phyloP scores from a whole-genome alignment of 78 protist species.

The Cavenderia fasciculata region DNA sequence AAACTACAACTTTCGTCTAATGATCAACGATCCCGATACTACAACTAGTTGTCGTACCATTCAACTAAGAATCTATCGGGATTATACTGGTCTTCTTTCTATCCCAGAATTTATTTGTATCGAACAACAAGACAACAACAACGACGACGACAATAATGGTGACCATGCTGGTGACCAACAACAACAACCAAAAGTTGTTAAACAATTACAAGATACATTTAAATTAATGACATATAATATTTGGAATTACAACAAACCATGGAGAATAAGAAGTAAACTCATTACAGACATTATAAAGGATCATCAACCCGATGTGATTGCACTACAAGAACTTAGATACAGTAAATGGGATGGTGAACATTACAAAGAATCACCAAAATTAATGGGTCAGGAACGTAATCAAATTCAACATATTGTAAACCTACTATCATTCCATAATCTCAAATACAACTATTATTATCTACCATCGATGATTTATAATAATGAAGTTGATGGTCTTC shows the following conservation, averaged over 20 bases:
- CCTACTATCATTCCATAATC: slow-evolving; percentile 1
- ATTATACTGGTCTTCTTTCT: neutral
- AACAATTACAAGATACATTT: neutral
- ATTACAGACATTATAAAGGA: slow-evolving; percentile 14
- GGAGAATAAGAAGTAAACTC: slow-evolving; percentile 28
- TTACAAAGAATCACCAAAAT: neutral
- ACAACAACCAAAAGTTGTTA: neutral
- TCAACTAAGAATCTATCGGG: neutral
- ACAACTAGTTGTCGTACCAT: neutral
- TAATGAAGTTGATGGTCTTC: neutral
- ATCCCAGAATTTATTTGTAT: neutral
- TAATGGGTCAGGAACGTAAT: slow-evolving; percentile 49
- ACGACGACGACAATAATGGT: neutral
- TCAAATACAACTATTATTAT: slow-evolving; percentile 25
- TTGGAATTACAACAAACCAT: slow-evolving; percentile 63
- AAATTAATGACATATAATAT: slow-evolving; percentile 41
- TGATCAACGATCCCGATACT: neutral
- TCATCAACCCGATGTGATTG: slow-evolving; percentile 29
- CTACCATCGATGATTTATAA: slow-evolving; percentile 52
- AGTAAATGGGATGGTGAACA: slow-evolving; percentile 34
- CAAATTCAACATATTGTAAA: slow-evolving; percentile 44
- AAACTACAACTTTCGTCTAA: neutral
- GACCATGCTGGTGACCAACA: neutral
- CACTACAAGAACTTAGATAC: slow-evolving; percentile 49
- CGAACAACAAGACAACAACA: neutral